Evolutionary conservation across 345 rosid genomes (phyloP), one percentile per base, ranked within the genome.

Genomic region (Excoecaria agallocha): DNA sequence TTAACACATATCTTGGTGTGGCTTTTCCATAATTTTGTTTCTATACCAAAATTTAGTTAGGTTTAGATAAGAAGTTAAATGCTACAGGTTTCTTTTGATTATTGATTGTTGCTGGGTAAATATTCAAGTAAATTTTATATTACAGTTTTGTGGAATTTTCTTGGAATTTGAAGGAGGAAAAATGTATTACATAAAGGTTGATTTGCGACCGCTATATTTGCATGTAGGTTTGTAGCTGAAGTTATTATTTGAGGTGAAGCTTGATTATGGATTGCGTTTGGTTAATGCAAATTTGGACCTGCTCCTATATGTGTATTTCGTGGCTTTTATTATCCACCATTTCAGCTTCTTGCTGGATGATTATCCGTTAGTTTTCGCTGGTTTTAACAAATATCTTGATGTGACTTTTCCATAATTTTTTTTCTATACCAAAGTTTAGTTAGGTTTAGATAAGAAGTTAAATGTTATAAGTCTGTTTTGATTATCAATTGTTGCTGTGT

Each of bases 401-500:
- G 37, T 9, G 39, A 4, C 52, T 65, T 41, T 19, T n/a, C 49
- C 48, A 5, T 65, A n/a, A 30, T 30, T 41, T 39, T 43, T 17
- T n/a, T 65, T 12, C 49, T 0, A 22, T n/a, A 8, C 25, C 48
- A 43, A 43, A 6, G 30, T 30, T 30, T 30, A 0, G 30, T 30
- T 30, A 30, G 30, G 30, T 30, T 30, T 30, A 30, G 30, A 30
- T 10, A 11, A 52, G n/a, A 19, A 52, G 19, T 52, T 13, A n/a
- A 3, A 15, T 52, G 57, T 3, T 52, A 61, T 35, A 61, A 0
- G 35, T 30, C 12, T 37, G 98, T 94, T 8, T n/a, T n/a, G n/a
- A n/a, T n/a, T n/a, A n/a, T n/a, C n/a, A n/a, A n/a, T n/a, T n/a
- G n/a, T n/a, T n/a, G n/a, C n/a, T n/a, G n/a, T n/a, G n/a, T n/a